Conservation (phyloP, 2,329 filamentous ascomycete species). For the Elsinoe fawcettii region DNA sequence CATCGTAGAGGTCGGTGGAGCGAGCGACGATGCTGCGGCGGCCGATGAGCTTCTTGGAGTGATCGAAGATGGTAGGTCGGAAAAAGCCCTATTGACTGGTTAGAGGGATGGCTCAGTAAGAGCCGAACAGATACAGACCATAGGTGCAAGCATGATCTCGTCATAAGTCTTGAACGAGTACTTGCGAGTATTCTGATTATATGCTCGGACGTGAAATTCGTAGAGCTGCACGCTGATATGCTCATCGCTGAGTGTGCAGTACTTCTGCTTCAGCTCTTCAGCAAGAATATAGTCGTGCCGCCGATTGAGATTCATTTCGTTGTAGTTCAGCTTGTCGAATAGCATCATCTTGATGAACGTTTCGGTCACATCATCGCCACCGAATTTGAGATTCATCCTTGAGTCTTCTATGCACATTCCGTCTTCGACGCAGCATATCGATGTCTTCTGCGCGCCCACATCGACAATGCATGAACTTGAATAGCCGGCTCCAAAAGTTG, state of each 20-base stretch:
- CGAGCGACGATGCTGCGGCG: conserved; percentile 75
- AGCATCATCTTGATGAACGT: conserved; percentile 98
- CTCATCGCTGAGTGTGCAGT: conserved; percentile 83
- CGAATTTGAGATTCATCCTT: conserved; percentile 87
- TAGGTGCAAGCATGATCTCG: conserved; percentile 85
- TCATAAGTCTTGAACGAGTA: conserved; percentile 97
- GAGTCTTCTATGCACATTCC: conserved; percentile 93
- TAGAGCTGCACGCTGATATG: conserved; percentile 82
- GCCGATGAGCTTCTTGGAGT: conserved; percentile 67
- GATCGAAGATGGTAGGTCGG: conserved; percentile 79
- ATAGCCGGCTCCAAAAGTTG: conserved; percentile 90
- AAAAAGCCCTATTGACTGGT: conserved; percentile 59
- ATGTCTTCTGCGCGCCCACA: conserved; percentile 94
- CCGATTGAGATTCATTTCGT: conserved; percentile 82
- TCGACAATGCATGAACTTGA: conserved; percentile 93
- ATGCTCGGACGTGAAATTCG: conserved; percentile 83
- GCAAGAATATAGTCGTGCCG: conserved; percentile 89
- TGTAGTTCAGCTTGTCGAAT: conserved; percentile 89
- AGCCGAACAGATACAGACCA: conserved; percentile 41
- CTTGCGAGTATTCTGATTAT: conserved; percentile 81
- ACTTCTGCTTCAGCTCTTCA: conserved; percentile 90
- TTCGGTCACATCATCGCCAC: conserved; percentile 86
- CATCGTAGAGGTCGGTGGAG: conserved; percentile 90
- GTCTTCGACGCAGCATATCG: conserved; percentile 93
- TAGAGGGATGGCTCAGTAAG: background rate